Evolutionary conservation across 768 basidiomycete genomes (phyloP).

Genomic region (Podaxis pistillaris): DNA sequence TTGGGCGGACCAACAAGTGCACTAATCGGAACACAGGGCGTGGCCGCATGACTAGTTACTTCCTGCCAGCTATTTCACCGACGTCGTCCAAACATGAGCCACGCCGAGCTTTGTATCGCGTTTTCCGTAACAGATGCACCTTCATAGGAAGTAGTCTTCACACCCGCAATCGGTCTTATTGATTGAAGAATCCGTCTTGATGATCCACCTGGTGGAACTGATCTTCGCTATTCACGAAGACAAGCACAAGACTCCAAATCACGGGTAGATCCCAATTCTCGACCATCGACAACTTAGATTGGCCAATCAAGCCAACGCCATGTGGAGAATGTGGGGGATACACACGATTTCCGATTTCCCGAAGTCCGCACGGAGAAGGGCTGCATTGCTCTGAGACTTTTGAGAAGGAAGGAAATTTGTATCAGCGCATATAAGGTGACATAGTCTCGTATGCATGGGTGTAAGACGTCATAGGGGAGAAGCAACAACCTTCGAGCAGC

Average conservation of each 20-base stretch:
- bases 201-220: conserved; percentile 3
- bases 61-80: not conserved
- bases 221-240: not conserved
- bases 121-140: not conserved
- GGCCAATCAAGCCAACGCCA: not conserved
- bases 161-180: not conserved
- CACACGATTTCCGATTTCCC: no score
- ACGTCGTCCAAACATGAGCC: not conserved
- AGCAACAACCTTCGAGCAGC: not conserved
- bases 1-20: not conserved
- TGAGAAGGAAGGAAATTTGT: not conserved
- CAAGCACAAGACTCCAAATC: not conserved
- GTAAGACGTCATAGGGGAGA: not conserved
- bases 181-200: not conserved
- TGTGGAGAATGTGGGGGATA: no score
- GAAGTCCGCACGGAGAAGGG: not conserved
- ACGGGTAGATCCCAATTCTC: not conserved
- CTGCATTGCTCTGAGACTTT: not conserved
- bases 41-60: not conserved
- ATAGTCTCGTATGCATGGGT: not conserved
- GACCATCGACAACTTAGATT: not conserved
- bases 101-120: not conserved
- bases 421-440: conserved; percentile 1
- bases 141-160: conserved; percentile 1
- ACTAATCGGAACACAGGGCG: not conserved